Evolutionary conservation across 1,139 yeast species (phyloP).

Genomic region (Geotrichum macrosporum): DNA sequence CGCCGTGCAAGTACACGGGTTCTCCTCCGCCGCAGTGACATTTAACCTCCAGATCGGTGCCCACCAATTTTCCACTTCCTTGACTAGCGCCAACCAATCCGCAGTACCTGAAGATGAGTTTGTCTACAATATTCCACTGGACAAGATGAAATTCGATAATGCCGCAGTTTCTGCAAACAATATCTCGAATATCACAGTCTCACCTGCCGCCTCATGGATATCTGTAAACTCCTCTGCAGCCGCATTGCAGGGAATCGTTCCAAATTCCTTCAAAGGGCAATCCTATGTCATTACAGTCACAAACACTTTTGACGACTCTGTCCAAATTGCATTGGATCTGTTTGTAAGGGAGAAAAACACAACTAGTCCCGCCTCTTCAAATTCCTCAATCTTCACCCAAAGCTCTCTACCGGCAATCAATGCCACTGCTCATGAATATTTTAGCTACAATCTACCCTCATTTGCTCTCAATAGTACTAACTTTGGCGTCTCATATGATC

Average conservation of each 20-base stretch:
- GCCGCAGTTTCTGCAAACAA: constrained; percentile 45
- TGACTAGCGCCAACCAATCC: constrained; percentile 46
- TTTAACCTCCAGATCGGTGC: constrained; percentile 83
- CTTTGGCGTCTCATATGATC: constrained; percentile 3
- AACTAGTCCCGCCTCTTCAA: constrained; percentile 4
- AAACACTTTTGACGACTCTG: constrained; percentile 62
- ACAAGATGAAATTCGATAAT: constrained; percentile 59
- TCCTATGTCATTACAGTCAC: constrained; percentile 48
- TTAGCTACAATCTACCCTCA: constrained; percentile 55
- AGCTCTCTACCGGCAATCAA: constrained; percentile 43
- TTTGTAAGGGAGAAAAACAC: not conserved
- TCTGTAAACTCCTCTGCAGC: constrained; percentile 43
- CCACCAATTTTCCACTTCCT: constrained; percentile 67
- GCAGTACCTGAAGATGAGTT: constrained; percentile 62
- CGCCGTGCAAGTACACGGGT: constrained; percentile 76
- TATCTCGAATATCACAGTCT: constrained; percentile 53
- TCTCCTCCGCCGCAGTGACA: constrained; percentile 62
- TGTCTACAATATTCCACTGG: constrained; percentile 55
- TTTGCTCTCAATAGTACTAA: constrained; percentile 15
- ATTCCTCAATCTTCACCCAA: constrained; percentile 20
- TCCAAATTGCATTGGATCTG: constrained; percentile 52
- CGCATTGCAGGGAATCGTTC: constrained; percentile 51
- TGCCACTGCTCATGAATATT: constrained; percentile 60
- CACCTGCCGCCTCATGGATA: constrained; percentile 55
- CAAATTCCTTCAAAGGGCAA: constrained; percentile 43